A percentile compares a stretch with the other conserved stretches of the same genome.
phyloP scores from a whole-genome alignment of 148 eudicot species.

The Camellia japonica region DNA sequence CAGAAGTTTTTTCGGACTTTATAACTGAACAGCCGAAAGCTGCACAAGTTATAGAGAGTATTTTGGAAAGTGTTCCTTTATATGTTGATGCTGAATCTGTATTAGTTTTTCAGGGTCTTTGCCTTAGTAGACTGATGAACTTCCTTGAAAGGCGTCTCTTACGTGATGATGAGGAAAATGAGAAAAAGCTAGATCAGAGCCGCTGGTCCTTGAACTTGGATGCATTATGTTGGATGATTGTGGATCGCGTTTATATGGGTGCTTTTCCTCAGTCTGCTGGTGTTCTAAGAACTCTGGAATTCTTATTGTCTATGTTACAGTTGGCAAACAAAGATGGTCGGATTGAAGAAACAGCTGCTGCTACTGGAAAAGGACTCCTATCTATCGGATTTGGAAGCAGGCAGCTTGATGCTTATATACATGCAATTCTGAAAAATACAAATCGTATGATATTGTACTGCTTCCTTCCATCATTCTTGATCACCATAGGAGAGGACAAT shows the following conservation, averaged over 20 bases:
- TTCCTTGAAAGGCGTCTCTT: constrained; percentile 91
- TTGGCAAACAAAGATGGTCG: constrained; percentile 96
- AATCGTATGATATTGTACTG: constrained; percentile 85
- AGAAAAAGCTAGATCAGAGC: constrained; percentile 82
- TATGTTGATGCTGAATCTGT: constrained; percentile 82
- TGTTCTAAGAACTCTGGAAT: constrained; percentile 81
- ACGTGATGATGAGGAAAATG: constrained; percentile 93
- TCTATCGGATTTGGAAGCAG: constrained; percentile 88
- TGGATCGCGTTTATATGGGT: constrained; percentile 97
- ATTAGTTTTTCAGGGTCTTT: constrained; percentile 90
- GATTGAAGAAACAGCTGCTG: constrained; percentile 78
- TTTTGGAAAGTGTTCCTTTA: constrained; percentile 83
- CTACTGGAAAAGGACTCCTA: constrained; percentile 70
- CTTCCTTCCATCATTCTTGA: constrained; percentile 86
- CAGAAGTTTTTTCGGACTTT: constrained; percentile 85
- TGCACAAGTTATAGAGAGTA: constrained; percentile 61
- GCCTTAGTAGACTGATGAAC: constrained; percentile 93
- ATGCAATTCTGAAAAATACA: constrained; percentile 75
- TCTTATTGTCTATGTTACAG: constrained; percentile 92
- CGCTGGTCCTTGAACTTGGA: constrained; percentile 91
- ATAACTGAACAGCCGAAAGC: constrained; percentile 91
- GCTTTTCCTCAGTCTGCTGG: constrained; percentile 88
- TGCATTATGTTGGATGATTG: constrained; percentile 78
- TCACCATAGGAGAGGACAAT: constrained; percentile 74
- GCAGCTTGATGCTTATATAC: constrained; percentile 86